Evolutionary conservation across 495 filamentous ascomycete species (phyloP).

Genomic region (Penicillium waksmanii): DNA sequence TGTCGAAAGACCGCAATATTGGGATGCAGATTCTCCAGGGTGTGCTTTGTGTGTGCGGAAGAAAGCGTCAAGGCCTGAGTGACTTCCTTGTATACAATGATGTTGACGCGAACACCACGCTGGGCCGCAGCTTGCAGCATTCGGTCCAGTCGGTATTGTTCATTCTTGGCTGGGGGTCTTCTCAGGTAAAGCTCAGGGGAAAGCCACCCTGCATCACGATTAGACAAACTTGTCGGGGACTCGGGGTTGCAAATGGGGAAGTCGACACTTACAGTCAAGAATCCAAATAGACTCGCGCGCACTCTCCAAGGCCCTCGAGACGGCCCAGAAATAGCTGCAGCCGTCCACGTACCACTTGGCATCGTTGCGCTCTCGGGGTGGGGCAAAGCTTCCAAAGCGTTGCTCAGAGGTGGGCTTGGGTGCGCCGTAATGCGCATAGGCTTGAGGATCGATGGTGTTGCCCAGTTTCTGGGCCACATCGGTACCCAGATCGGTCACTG

Average conservation of each 20-base stretch:
- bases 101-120: conserved; percentile 82
- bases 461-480: conserved; percentile 55
- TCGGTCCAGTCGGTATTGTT: conserved; percentile 84
- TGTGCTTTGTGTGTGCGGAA: conserved; percentile 83
- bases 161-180: conserved; percentile 78
- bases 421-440: conserved; percentile 51
- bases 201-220: conserved; percentile 68
- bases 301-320: conserved; percentile 80
- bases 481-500: conserved; percentile 53
- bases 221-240: conserved; percentile 4
- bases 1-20: conserved; percentile 94
- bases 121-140: conserved; percentile 88
- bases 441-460: conserved; percentile 54
- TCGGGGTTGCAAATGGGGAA: background rate
- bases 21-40: conserved; percentile 74
- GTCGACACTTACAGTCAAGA: conserved; percentile 56
- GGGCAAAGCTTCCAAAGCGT: conserved; percentile 83
- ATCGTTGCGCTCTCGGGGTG: conserved; percentile 63
- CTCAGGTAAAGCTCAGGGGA: conserved; percentile 89
- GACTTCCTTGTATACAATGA: conserved; percentile 96
- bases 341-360: conserved; percentile 95
- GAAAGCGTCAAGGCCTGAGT: conserved; percentile 81
- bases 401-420: conserved; percentile 55
- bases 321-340: conserved; percentile 89
- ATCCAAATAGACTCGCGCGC: conserved; percentile 89